Percentiles rank a stretch among this genome's conserved stretches.
Conservation (phyloP, 306 rosid species). For the Mimosa bimucronata region DNA sequence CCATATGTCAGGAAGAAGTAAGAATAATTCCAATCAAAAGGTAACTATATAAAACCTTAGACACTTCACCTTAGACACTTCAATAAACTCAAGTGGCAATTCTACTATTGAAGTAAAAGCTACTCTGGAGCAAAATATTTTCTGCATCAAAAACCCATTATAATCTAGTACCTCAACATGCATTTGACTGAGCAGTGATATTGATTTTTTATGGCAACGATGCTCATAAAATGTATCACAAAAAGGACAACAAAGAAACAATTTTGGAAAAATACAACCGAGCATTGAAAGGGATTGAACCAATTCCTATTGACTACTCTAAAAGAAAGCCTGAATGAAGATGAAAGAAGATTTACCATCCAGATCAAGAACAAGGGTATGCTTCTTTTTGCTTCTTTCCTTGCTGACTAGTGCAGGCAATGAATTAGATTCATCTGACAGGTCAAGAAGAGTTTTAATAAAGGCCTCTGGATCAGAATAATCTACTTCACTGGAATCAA, state of each 20-base stretch:
- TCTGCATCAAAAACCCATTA: background rate
- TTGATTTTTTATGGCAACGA: background rate
- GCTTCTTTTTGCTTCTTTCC: slow-evolving; percentile 58
- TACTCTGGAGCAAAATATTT: background rate
- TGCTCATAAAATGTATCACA: slow-evolving; percentile 5
- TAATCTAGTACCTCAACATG: slow-evolving; percentile 7
- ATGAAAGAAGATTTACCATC: slow-evolving; percentile 62
- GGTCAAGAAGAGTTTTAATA: slow-evolving; percentile 53
- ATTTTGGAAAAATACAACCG: background rate
- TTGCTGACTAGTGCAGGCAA: slow-evolving; percentile 61
- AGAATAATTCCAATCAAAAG: background rate
- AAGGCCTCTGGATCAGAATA: slow-evolving; percentile 76
- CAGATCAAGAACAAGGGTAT: slow-evolving; percentile 88
- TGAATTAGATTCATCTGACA: slow-evolving; percentile 62
- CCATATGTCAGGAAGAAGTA: background rate
- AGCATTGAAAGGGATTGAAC: background rate
- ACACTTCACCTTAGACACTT: background rate
- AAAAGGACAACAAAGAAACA: background rate
- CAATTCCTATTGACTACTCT: background rate
- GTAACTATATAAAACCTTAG: background rate
- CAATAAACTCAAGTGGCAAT: background rate
- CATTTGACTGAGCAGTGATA: slow-evolving; percentile 7
- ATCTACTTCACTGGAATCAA: slow-evolving; percentile 61
- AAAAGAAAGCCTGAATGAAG: background rate
- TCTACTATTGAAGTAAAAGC: background rate